These are phyloP conservation scores for Lactarius quietus DNA, from an alignment of 768 basidiomycete species.

Conservation along the genomic window DNA sequence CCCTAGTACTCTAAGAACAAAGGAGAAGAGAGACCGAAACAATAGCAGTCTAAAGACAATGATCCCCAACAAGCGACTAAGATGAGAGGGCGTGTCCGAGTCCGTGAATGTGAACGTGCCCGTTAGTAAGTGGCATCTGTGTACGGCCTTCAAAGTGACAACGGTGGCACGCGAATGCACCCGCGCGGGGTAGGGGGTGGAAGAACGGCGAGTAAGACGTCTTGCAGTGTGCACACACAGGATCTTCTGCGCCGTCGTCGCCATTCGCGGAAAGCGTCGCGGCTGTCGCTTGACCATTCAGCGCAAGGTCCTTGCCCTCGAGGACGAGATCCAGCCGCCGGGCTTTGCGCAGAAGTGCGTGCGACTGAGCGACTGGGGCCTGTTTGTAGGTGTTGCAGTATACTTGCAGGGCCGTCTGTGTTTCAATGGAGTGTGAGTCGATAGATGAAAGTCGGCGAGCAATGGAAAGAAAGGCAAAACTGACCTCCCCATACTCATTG, in stretches of 20 bases:
- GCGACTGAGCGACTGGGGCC: constrained; percentile 64
- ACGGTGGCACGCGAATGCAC: constrained; percentile 42
- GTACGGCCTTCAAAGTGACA: constrained; percentile 38
- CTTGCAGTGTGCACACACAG: constrained; percentile 54
- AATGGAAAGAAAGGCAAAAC: not conserved
- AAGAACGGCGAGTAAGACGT: constrained; percentile 77
- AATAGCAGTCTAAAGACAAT: not conserved
- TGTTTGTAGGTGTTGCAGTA: constrained; percentile 86
- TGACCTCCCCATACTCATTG: constrained; percentile 78
- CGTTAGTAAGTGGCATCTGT: constrained; percentile 26
- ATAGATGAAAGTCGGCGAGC: not conserved
- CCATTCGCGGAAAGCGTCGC: not conserved
- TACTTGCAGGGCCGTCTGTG: constrained; percentile 83
- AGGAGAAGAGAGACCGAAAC: constrained; percentile 1
- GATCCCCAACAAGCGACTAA: not conserved
- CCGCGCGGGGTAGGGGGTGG: constrained; percentile 42
- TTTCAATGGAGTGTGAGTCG: not conserved
- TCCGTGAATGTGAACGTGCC: constrained; percentile 14
- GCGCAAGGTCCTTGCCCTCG: constrained; percentile 34
- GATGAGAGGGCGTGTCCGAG: not conserved
- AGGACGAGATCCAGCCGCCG: constrained; percentile 74
- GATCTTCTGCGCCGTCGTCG: constrained; percentile 30
- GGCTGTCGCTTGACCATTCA: constrained; percentile 18
- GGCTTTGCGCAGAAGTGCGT: constrained; percentile 87
- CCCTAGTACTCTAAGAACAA: constrained; percentile 19